Conservation (phyloP, 352 stramenopile species). For the Pythium rishiriense region DNA sequence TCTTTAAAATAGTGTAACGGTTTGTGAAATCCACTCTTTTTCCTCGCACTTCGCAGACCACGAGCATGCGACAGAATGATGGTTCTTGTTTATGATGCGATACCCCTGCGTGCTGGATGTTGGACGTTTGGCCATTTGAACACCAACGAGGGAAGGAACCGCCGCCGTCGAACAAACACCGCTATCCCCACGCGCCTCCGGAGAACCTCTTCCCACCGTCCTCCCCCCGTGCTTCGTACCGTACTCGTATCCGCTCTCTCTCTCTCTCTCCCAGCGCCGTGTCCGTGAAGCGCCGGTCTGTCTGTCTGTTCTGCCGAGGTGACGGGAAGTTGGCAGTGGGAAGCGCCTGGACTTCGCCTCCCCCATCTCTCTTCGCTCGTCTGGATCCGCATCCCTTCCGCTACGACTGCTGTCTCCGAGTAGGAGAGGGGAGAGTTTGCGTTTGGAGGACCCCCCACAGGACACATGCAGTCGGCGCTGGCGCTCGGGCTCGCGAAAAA, state of each 20-base stretch:
- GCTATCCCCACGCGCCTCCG: background rate
- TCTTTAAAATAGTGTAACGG: background rate
- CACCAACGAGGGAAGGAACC: background rate
- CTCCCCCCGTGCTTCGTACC: background rate
- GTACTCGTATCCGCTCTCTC: background rate
- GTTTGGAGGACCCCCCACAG: background rate
- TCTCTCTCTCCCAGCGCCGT: background rate
- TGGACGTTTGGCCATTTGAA: constrained; percentile 27
- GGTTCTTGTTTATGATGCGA: constrained; percentile 25
- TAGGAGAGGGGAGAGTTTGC: background rate
- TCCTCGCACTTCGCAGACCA: no score
- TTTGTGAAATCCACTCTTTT: background rate
- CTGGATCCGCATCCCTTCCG: background rate
- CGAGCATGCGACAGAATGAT: constrained; percentile 20
- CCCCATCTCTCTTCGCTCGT: background rate
- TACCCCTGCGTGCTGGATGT: background rate
- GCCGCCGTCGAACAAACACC: background rate
- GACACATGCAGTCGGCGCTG: constrained; percentile 56
- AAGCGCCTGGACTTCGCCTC: background rate
- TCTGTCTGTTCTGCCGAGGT: background rate
- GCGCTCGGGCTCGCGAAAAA: constrained; percentile 62
- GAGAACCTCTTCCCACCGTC: background rate
- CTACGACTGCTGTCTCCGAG: background rate
- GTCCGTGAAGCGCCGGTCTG: background rate
- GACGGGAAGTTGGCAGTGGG: background rate